Base-by-base conservation (phyloP, 805 yeast species). In the Maudiozyma saulgeensis region DNA sequence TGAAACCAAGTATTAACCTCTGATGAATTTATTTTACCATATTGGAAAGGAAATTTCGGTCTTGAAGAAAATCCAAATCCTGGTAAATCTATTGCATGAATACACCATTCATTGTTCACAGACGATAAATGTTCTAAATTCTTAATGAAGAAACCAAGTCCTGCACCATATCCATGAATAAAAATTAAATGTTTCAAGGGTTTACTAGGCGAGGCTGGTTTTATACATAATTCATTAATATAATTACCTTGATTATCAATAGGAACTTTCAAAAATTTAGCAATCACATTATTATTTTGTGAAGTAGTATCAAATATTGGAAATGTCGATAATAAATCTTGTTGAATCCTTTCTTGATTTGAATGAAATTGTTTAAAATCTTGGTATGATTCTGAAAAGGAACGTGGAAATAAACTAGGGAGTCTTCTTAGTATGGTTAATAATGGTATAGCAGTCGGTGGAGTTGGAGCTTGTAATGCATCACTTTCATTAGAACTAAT, bases 101-200 rank as follows among this genome's bases (percentile, higher is more conserved):
- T 72, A 49, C 82, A 76, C 85, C 93, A 85, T 40, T 75, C 68
- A 28, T 76, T 69, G 23, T 66, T 56, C 15, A 58, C 26, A 32
- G 65, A 56, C 1, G 76, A 64, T 28, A 82, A 64, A 3, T 69
- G 70, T 52, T 83, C 84, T 51, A 86, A 76, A 65, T 89, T 91
- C 57, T 82, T 82, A 48, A 84, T 69, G 58, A 83, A 93, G 56
- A 89, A 82, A 0, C 96, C 98, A 26, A 89, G 68, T 0, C 96
- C 93, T 0, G 98, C 97, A 3, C 96, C 98, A 61, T 91, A 91
- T 0, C 99, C 99, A 66, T 91, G 99, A 12, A 91, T 72, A 46
- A 91, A 69, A 0, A 93, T 87, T 23, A 89, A 65, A 64, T 84
- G 77, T 56, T 68, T 69, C 45, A 64, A 28, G 1, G 49, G 41